Evolutionary conservation across 2,329 filamentous ascomycete species (phyloP), one percentile per base, ranked within the genome.

Genomic region (Alternaria sp.): DNA sequence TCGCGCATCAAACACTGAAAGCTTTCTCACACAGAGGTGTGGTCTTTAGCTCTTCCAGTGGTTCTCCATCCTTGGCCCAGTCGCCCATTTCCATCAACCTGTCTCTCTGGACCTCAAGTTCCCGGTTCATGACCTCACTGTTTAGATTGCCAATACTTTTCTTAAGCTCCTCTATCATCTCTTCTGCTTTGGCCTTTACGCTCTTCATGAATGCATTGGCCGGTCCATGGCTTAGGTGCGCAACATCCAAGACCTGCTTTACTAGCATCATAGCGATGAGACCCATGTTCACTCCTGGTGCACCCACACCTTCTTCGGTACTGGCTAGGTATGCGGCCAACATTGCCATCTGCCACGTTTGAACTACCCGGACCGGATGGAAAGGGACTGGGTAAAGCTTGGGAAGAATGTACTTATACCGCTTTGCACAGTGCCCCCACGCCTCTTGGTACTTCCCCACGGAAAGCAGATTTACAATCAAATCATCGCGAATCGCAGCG

Each of bases 321-420:
- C 67, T 63, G 34, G 70, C 62, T 62, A 73, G 60, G 34, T 76
- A 75, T 17, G 76, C 65, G 3, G 76, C 72, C 26, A 80, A 55
- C 70, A 74, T 77, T 2, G 74, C 74, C 59, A 78, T 73, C 11
- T 73, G 73, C 72, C 74, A 82, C 7, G 71, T 77, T 56, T 82
- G 84, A 4, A 86, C 75, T 3, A 86, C 80, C 0, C 85, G 80
- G 7, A 86, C 77, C 0, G 86, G 85, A 68, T 88, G 85, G 76
- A 36, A 73, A 0, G 72, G 64, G 36, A 80, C 72, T 7, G 80
- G 78, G 58, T 83, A 85, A 3, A 87, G 72, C 2, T 80, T 67
- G 0, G 85, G 84, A 42, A 86, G 80, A 56, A 86, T 77, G 29
- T 79, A 71, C 49, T 82, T 77, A 63, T 85, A 83, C 2, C 82